Base-by-base conservation (phyloP, 2,329 filamentous ascomycete genomes). In the Huntiella moniliformis region DNA sequence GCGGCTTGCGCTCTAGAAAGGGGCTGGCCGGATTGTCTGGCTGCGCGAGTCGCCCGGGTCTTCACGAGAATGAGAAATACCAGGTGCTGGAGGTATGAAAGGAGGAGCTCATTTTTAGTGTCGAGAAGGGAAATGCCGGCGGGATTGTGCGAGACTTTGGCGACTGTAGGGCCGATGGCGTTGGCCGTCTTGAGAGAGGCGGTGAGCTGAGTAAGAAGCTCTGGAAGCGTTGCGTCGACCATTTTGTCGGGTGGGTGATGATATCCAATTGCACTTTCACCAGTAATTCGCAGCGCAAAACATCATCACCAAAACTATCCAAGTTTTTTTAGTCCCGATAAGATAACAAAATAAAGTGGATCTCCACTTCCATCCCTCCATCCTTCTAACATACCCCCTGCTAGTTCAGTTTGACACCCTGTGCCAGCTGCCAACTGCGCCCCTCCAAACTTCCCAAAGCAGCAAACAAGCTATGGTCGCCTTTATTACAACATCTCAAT, bases 81-180 rank as follows among this genome's bases (percentile, higher is more conserved):
- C 3, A 96, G 74, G 56, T 94, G 92, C 56, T 98, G 88, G 0
- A 98, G 70, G 62, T 98, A 98, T 3, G 88, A 88, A 35, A 98
- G 77, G 13, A 98, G 77, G n/a, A 98, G 71, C 59, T 98, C 91
- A 63, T 92, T 96, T 66, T 98, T 98, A 52, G 84, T 77, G 58
- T 96, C 86, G 56, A 98, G 78, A 1, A 98, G 75, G 0, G 91
- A 95, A 49, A 98, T 91, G 57, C 91, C 88, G 55, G 94, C 77
- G 52, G 79, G 70, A 1, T 82, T 79, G n/a, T 82, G 74, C 42
- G 80, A 66, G 50, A 92, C 72, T 11, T 67, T 60, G n/a, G 68
- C 59, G 13, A 76, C 59, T 42, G 73, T 73, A 0, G 79, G 74
- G 0, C 79, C 70, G 4, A 79, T 76, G 49, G 86, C 75, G 39